Evolutionary conservation across 495 filamentous ascomycete genomes (phyloP).

Genomic region (Stereocaulon alpinum): DNA sequence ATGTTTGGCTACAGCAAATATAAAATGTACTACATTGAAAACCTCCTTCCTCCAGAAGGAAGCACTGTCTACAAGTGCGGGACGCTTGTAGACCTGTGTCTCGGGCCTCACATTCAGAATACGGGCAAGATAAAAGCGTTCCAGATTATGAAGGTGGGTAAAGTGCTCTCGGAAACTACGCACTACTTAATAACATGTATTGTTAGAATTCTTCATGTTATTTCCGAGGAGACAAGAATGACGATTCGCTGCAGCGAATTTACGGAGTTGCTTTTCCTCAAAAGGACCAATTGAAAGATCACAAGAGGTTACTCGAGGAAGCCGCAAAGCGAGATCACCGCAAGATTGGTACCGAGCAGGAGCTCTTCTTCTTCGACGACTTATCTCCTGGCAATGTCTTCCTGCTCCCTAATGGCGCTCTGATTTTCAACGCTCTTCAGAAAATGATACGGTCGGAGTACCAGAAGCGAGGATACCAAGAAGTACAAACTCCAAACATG

Average conservation of each 20-base stretch:
- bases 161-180: not conserved
- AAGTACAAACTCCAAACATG: conserved; percentile 95
- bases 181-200: not conserved
- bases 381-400: conserved; percentile 85
- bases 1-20: conserved; percentile 97
- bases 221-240: conserved; percentile 84
- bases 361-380: conserved; percentile 94
- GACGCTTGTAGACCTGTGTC: conserved; percentile 68
- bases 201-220: conserved; percentile 84
- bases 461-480: conserved; percentile 86
- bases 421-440: conserved; percentile 83
- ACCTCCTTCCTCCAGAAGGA: conserved; percentile 76
- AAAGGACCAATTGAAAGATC: conserved; percentile 83
- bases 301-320: conserved; percentile 89
- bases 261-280: conserved; percentile 96
- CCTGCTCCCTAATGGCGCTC: conserved; percentile 83
- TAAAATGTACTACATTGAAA: conserved; percentile 91
- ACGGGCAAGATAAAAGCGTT: conserved; percentile 89
- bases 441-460: conserved; percentile 75
- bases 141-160: conserved; percentile 67
- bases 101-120: conserved; percentile 80
- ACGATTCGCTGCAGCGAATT: conserved; percentile 90
- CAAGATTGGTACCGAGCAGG: conserved; percentile 83
- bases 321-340: conserved; percentile 92
- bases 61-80: conserved; percentile 91